Percentiles rank a stretch among this genome's conserved stretches.
Evolutionary conservation across 2,329 filamentous ascomycete genomes (phyloP).

Genomic region (Macrophomina phaseolina): DNA sequence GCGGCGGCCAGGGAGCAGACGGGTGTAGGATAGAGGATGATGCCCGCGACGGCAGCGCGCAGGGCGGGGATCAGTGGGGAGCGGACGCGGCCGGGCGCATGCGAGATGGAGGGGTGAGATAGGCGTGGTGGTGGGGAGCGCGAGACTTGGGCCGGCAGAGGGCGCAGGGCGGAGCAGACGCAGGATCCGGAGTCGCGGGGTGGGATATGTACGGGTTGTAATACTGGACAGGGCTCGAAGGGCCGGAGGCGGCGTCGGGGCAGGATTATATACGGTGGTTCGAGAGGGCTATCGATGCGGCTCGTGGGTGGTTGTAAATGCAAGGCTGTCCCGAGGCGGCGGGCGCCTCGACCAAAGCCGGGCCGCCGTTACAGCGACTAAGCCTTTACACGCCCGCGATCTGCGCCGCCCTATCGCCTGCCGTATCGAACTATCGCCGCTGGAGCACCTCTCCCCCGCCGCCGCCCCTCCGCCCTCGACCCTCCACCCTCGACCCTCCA

Average conservation of each 20-base stretch:
- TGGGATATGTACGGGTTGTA: background rate
- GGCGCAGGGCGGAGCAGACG: background rate
- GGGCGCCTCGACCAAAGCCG: background rate
- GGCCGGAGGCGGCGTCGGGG: background rate
- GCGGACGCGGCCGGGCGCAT: background rate
- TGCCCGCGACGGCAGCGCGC: constrained; percentile 1
- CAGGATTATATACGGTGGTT: constrained; percentile 7
- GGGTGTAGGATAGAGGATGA: background rate
- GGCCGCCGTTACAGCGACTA: background rate
- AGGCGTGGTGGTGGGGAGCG: constrained; percentile 10
- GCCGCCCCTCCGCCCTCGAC: background rate
- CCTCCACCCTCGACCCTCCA: background rate
- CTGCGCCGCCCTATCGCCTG: constrained; percentile 7
- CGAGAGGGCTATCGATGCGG: constrained; percentile 21
- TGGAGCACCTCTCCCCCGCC: background rate
- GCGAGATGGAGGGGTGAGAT: background rate
- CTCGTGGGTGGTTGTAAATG: constrained; percentile 22
- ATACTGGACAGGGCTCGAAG: background rate
- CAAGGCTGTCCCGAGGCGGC: constrained; percentile 22
- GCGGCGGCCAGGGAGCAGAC: background rate
- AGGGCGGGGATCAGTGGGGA: background rate
- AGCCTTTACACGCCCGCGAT: background rate
- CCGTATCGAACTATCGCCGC: background rate
- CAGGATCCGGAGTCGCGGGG: background rate
- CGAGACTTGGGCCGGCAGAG: constrained; percentile 5